Conservation (phyloP, 805 yeast species). For the Alloascoidea africana region DNA sequence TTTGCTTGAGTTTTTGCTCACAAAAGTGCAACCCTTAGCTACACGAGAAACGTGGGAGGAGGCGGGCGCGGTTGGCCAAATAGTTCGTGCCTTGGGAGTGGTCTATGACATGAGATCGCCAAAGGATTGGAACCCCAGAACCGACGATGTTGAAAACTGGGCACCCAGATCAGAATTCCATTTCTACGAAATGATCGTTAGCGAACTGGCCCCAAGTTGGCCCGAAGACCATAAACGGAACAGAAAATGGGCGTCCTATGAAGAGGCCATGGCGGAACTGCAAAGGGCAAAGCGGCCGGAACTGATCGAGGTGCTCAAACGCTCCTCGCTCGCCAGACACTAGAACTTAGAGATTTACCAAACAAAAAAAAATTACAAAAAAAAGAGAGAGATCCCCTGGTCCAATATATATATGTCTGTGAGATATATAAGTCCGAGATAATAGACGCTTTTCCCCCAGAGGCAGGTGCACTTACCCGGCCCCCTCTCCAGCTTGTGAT, state of each 20-base stretch:
- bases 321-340: too few species aligned
- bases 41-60: conserved; percentile 96
- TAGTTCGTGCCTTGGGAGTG: conserved; percentile 40
- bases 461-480: too few species aligned
- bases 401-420: too few species aligned
- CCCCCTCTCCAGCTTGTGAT: too few species aligned
- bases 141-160: conserved; percentile 16
- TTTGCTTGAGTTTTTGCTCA: too few species aligned
- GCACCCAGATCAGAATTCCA: conserved; percentile 80
- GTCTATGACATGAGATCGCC: conserved; percentile 47
- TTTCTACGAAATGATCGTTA: conserved; percentile 64
- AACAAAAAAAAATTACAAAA: too few species aligned
- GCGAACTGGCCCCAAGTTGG: conserved; percentile 42
- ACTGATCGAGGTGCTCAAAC: conserved; percentile 43
- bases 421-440: too few species aligned
- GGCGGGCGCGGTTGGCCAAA: conserved; percentile 71
- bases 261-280: conserved; percentile 51
- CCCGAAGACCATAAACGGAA: conserved; percentile 57
- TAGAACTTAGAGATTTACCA: too few species aligned
- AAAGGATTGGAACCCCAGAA: conserved; percentile 22
- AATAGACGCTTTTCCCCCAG: too few species aligned
- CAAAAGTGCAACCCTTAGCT: too few species aligned
- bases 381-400: too few species aligned
- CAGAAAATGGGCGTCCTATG: conserved; percentile 62
- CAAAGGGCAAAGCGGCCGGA: conserved; percentile 47